Base-by-base conservation (phyloP, 2,329 filamentous ascomycete genomes). In the Orbilia quercus region DNA sequence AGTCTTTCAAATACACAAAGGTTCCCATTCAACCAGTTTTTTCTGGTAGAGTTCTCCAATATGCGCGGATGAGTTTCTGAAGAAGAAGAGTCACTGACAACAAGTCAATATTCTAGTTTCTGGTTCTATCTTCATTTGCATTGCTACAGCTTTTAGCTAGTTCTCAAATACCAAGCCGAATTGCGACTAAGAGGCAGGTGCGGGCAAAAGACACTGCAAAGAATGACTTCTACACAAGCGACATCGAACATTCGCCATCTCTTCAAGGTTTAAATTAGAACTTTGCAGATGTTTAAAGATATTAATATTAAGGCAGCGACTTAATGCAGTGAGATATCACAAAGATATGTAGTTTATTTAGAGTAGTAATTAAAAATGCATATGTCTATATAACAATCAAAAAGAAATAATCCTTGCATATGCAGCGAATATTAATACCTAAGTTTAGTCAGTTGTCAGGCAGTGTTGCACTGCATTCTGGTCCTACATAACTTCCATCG, bases 11-110 rank as follows among this genome's bases (percentile, higher is more conserved):
- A 63, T n/a, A 36, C n/a, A 25, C 11, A 40, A 11, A 34, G 31
- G 11, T 63, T 63, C 18, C 58, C 58, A 2, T 63, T 63, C 45
- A 63, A 63, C 42, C 31, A 44, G 16, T 63, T 36, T 34, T 63
- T 63, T 44, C 47, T 63, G 34, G 58, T 63, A 44, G 16, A 9
- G 22, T 14, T 51, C 22, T 31, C 7, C 28, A 4, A 31, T 9
- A 31, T 31, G 5, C 7, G 1, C 36, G 7, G 48, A 45, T n/a
- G 11, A 12, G 18, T 18, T n/a, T 14, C 18, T 2, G 28, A 31
- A 31, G 28, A 31, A 5, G 28, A 31, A 31, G 28, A 18, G 12
- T 34, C 31, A 14, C 25, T 34, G 7, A 42, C 11, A 2, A 7
- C 2, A 3, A 12, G 14, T 2, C 16, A 20, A 23, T 22, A 18